Conservation (phyloP, 2,329 filamentous ascomycete species). For the Penicillium sp. region DNA sequence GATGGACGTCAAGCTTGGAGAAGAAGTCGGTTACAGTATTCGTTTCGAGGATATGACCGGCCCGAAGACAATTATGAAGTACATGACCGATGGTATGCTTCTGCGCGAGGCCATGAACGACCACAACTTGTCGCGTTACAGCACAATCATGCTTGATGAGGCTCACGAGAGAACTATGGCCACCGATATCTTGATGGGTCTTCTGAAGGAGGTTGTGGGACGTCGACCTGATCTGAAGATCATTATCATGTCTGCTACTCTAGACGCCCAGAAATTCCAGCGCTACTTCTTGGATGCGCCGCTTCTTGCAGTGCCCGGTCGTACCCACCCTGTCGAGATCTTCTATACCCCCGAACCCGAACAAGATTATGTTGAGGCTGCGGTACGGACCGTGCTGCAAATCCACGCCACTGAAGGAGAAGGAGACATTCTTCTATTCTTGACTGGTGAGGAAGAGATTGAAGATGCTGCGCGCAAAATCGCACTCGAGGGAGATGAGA, state of each 20-base stretch:
- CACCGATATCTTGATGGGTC: constrained; percentile 94
- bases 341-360: constrained; percentile 97
- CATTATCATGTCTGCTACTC: constrained; percentile 97
- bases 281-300: constrained; percentile 94
- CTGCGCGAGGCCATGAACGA: constrained; percentile 96
- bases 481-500: constrained; percentile 81
- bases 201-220: constrained; percentile 83
- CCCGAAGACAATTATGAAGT: constrained; percentile 88
- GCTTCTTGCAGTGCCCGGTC: constrained; percentile 85
- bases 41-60: constrained; percentile 95
- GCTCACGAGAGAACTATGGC: constrained; percentile 96
- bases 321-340: constrained; percentile 95
- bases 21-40: constrained; percentile 98
- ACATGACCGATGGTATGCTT: constrained; percentile 99
- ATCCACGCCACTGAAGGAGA: constrained; percentile 91
- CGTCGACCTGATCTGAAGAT: constrained; percentile 89
- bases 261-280: constrained; percentile 97
- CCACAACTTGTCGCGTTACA: constrained; percentile 84
- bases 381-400: constrained; percentile 89
- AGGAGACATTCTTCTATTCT: constrained; percentile 88
- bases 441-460: constrained; percentile 98
- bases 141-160: constrained; percentile 97
- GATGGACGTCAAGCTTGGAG: constrained; percentile 86
- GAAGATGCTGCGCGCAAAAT: constrained; percentile 95
- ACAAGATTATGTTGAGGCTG: constrained; percentile 93